These are phyloP conservation scores for Verticillium isaacii DNA, from an alignment of 2,329 filamentous ascomycete species.

Conservation along the genomic window DNA sequence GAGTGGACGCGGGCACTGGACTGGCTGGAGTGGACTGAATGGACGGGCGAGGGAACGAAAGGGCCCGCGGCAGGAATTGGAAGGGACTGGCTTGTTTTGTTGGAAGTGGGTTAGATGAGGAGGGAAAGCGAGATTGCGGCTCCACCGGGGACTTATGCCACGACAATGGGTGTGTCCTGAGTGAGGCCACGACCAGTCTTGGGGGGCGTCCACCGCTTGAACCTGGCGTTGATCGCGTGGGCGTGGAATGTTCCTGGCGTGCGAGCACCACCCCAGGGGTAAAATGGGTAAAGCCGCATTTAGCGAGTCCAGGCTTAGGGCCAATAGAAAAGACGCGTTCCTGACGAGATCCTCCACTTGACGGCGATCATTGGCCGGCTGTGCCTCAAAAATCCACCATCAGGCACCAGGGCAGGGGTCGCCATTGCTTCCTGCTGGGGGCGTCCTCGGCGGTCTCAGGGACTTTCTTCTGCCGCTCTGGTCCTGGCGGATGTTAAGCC, in stretches of 20 bases:
- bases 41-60: constrained; percentile 34
- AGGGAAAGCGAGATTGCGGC: constrained; percentile 13
- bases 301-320: background rate
- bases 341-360: background rate
- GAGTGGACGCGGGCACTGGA: background rate
- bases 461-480: background rate
- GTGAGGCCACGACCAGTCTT: background rate
- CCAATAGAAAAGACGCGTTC: background rate
- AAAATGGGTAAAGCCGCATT: background rate
- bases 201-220: background rate
- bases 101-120: constrained; percentile 28
- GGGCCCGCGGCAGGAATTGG: constrained; percentile 20
- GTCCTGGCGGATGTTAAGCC: background rate
- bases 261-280: background rate
- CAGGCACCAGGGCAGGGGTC: background rate
- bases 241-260: background rate
- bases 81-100: constrained; percentile 33
- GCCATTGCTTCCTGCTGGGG: background rate
- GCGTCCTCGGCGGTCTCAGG: background rate
- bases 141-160: constrained; percentile 5
- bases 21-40: constrained; percentile 13
- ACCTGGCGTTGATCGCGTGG: background rate
- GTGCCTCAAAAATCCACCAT: background rate
- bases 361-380: background rate
- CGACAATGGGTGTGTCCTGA: background rate